Evolutionary conservation across 163 green algal genomes (phyloP).

Genomic region (Scenedesmus sp.): DNA sequence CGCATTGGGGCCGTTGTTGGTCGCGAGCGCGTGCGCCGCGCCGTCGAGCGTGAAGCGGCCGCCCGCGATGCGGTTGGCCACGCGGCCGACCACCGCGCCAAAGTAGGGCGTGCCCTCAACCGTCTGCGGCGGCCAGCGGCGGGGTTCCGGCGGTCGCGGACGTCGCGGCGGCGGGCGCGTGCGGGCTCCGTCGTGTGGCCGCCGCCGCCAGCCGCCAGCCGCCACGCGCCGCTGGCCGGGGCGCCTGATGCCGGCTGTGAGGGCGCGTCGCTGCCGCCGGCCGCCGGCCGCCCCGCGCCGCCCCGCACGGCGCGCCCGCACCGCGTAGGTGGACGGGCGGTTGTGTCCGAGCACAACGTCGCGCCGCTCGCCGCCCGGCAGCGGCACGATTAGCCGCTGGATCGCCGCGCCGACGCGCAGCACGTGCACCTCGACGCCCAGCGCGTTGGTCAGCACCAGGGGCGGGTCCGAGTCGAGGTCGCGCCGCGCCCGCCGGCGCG

Average conservation of each 20-base stretch:
- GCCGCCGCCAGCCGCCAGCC: too few relatives aligned
- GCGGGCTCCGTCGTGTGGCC: too few relatives aligned
- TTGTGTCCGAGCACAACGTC: slow-evolving; percentile 70
- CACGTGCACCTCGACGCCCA: slow-evolving; percentile 58
- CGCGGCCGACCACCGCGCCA: slow-evolving; percentile 65
- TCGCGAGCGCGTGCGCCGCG: slow-evolving; percentile 48
- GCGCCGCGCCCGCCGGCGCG: too few relatives aligned
- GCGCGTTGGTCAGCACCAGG: slow-evolving; percentile 41
- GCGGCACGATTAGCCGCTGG: slow-evolving; percentile 55
- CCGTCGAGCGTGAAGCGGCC: slow-evolving; percentile 35
- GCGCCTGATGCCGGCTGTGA: too few relatives aligned
- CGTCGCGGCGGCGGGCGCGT: too few relatives aligned
- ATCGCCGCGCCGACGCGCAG: slow-evolving; percentile 58
- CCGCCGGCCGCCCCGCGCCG: too few relatives aligned
- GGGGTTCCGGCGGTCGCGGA: too few relatives aligned
- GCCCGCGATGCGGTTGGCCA: slow-evolving; percentile 69
- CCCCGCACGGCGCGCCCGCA: slow-evolving; percentile 1
- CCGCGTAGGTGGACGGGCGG: slow-evolving; percentile 58
- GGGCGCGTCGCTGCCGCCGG: too few relatives aligned
- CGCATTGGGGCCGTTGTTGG: slow-evolving; percentile 63
- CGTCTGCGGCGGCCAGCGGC: too few relatives aligned
- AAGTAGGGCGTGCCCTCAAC: slow-evolving; percentile 61
- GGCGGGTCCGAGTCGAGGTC: not conserved
- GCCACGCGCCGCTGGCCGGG: too few relatives aligned
- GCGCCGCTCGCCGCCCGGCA: slow-evolving; percentile 37